Base-by-base conservation (phyloP, 2,329 filamentous ascomycete genomes). In the Eutypa lata region DNA sequence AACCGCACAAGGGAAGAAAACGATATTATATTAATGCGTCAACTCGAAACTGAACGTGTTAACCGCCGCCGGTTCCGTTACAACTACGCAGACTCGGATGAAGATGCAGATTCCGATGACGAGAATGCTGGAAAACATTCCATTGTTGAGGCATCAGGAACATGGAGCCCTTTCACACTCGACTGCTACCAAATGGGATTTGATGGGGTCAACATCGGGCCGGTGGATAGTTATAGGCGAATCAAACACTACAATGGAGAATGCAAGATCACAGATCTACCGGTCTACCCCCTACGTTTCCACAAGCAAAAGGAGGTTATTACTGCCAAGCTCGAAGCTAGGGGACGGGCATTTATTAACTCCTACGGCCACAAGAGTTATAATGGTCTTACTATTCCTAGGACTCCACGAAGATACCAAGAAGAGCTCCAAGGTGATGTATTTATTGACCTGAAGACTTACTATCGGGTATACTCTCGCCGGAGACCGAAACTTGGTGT, bases 151-250 rank as follows among this genome's bases (percentile, higher is more conserved):
- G 44, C 43, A 24, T 47, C 47, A 10, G 52, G 52, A 28, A 53
- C 48, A 18, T 53, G 52, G 48, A 48, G 44, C 14, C 24, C 52
- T 7, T 35, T 53, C n/a, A 53, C 52, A 11, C 43, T 53, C 14
- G 52, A 53, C n/a, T 53, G 52, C 22, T 53, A 43, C 43, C 48
- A 47, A 18, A 50, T 53, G 21, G 52, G 43, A n/a, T 50, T 50
- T 21, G 52, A 53, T 14, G 37, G 52, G 22, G 42, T 48, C 14
- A 40, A 37, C n/a, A 16, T 53, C 2, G 52, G 52, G 2, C 37
- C 52, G 11, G 37, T 53, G 19, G 43, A 47, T 13, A 33, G 35
- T 16, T 50, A 33, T 24, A 53, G 47, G 35, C 22, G 45, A 13
- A 50, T 53, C n/a, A 37, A 48, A 16, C 31, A 45, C 43, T 53